Conservation (phyloP, 2,329 filamentous ascomycete genomes). For the Rutstroemia sydowiana region DNA sequence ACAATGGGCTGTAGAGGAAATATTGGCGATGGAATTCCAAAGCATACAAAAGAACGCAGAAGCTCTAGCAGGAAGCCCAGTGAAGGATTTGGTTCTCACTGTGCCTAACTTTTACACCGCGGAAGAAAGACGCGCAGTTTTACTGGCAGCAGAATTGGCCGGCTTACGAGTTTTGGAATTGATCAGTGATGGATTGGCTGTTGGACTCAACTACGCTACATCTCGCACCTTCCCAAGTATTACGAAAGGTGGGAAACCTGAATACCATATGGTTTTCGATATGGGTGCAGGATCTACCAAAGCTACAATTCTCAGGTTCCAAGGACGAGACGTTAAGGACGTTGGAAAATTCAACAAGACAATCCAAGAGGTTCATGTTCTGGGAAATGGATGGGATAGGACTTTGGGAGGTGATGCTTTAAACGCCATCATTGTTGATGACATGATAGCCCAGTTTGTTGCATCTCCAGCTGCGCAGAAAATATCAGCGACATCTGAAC, state of each 20-base stretch:
- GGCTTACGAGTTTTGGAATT: constrained; percentile 79
- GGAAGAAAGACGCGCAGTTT: constrained; percentile 81
- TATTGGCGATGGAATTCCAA: constrained; percentile 93
- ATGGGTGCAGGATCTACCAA: constrained; percentile 96
- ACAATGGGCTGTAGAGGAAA: constrained; percentile 76
- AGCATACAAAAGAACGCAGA: constrained; percentile 88
- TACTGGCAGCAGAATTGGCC: constrained; percentile 78
- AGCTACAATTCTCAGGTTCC: constrained; percentile 83
- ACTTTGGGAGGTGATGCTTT: constrained; percentile 84
- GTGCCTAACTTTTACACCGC: constrained; percentile 84
- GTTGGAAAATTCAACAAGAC: constrained; percentile 93
- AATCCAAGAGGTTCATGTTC: constrained; percentile 84
- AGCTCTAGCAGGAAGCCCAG: constrained; percentile 63
- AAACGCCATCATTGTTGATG: constrained; percentile 79
- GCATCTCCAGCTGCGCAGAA: constrained; percentile 62
- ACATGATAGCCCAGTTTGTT: constrained; percentile 77
- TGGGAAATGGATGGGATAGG: constrained; percentile 83
- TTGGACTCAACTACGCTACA: constrained; percentile 92
- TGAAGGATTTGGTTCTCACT: constrained; percentile 82
- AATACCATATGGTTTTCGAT: constrained; percentile 90
- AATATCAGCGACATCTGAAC: constrained; percentile 51
- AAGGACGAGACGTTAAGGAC: constrained; percentile 83
- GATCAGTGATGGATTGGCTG: constrained; percentile 83
- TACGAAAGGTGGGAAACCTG: constrained; percentile 75
- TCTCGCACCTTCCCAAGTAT: constrained; percentile 81